Base-by-base conservation (phyloP, 2,329 filamentous ascomycete genomes). In the Colletotrichum brevisporum region DNA sequence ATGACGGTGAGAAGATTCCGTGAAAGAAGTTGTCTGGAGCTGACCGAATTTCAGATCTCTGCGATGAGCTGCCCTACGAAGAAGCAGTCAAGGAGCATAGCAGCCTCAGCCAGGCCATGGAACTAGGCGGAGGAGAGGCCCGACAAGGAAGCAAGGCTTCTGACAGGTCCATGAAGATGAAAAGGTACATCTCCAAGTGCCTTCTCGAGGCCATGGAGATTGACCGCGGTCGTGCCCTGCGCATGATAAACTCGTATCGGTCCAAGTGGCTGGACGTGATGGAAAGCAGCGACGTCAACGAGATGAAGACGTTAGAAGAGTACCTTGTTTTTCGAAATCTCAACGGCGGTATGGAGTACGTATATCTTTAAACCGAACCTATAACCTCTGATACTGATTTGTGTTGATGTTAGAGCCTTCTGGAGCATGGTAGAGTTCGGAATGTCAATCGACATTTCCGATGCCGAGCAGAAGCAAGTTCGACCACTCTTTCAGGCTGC, bases 301-400 rank as follows among this genome's bases (percentile, higher is more conserved):
- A 68, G 2, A 57, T 64, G 10, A 10, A 41, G 2, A 48, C 16
- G 6, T 52, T 68, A 1, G 65, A 68, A 1, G 60, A 64, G 24
- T 68, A 68, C 31, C 21, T 68, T 1, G 13, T 15, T 4, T 68
- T 64, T 24, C 27, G 65, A 39, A 68, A 57, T 24, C 47, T 53
- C 4, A 64, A 68, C 41, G 59, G 65, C 5, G 65, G 65, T 5
- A 67, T 67, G 63, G 57, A 62, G 63, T 67, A 24, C 55, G 63
- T 51, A 2, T 51, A 3, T 12, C n/a, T 2, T 0, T 2, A 3
- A 6, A 13, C 12, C 47, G 12, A 21, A 9, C 1, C 2, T 6
- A 21, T 50, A 26, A 5, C 2, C 6, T 4, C 13, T 6, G 3
- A 41, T 10, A 36, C 63, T 66, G 9, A 66, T 16, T 6, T 9